Evolutionary conservation across 169 alveolate genomes (phyloP).

Genomic region (Plasmodium knowlesi): DNA sequence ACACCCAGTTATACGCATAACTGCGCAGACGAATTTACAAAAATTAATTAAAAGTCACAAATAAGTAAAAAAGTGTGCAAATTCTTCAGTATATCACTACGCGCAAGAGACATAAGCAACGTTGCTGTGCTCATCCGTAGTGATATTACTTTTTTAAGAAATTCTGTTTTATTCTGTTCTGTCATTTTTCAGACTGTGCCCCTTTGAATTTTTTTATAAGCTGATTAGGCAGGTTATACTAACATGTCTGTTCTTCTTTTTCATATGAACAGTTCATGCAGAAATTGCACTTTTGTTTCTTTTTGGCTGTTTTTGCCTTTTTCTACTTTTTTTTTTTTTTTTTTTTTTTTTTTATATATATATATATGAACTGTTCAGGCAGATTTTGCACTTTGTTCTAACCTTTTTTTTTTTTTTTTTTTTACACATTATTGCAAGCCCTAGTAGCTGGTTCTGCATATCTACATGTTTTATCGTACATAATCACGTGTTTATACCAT

Average conservation of each 20-base stretch:
- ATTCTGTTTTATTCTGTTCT: not conserved
- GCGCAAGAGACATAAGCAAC: not conserved
- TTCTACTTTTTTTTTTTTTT: not conserved
- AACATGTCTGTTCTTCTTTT: conserved; percentile 5
- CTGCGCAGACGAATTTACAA: not conserved
- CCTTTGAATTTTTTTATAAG: not conserved
- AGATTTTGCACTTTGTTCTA: not conserved
- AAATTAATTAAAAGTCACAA: not conserved
- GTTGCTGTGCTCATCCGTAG: not conserved
- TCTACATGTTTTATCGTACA: not conserved
- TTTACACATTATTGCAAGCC: not conserved
- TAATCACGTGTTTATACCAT: not conserved
- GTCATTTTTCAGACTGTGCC: not conserved
- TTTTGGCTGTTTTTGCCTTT: not conserved
- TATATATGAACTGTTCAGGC: not conserved
- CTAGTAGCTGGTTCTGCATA: not conserved
- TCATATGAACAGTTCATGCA: not conserved
- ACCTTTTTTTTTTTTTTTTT: not conserved
- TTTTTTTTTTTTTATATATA: not conserved
- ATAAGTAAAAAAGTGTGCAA: not conserved
- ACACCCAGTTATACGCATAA: not conserved
- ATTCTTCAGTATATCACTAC: not conserved
- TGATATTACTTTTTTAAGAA: not conserved
- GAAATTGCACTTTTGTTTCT: not conserved
- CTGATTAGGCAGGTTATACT: not conserved